A percentile compares a stretch with the other conserved stretches of the same genome.
Evolutionary conservation across 2,329 filamentous ascomycete genomes (phyloP).

Genomic region (Fusarium armeniacum): DNA sequence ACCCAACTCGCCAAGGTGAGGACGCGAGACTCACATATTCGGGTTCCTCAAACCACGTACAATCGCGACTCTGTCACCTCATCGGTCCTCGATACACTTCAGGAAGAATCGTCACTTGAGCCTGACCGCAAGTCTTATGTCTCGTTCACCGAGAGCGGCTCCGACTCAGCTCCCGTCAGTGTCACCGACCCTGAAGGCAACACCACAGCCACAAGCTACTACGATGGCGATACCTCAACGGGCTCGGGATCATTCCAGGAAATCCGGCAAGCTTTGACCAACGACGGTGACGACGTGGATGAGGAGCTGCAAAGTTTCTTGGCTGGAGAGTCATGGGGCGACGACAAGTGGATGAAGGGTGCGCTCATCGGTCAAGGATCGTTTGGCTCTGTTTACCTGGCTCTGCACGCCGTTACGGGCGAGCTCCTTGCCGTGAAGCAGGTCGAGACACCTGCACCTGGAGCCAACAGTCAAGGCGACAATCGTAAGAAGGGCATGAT

Average conservation of each 20-base stretch:
- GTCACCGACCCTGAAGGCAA: constrained; percentile 84
- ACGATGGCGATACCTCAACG: constrained; percentile 83
- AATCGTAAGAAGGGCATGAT: constrained; percentile 98
- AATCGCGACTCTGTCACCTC: constrained; percentile 92
- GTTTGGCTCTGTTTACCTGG: constrained; percentile 95
- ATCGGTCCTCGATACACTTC: constrained; percentile 87
- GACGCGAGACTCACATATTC: constrained; percentile 65
- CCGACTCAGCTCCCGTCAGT: constrained; percentile 77
- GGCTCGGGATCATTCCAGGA: constrained; percentile 83
- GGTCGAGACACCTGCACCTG: constrained; percentile 87
- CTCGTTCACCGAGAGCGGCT: constrained; percentile 82
- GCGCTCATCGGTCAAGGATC: constrained; percentile 96
- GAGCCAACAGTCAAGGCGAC: constrained; percentile 84
- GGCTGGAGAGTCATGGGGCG: constrained; percentile 92
- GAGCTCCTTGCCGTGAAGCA: constrained; percentile 99
- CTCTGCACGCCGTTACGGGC: constrained; percentile 93
- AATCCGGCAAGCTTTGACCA: constrained; percentile 84
- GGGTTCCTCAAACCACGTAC: constrained; percentile 52
- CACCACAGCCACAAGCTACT: constrained; percentile 80
- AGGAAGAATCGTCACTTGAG: constrained; percentile 89
- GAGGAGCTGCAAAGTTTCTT: constrained; percentile 92
- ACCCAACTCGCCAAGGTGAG: constrained; percentile 58
- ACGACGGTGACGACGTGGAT: constrained; percentile 92
- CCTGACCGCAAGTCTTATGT: constrained; percentile 96
- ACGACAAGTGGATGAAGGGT: constrained; percentile 99